phyloP scores from a whole-genome alignment of 306 rosid genomes.

The Rosa persica region DNA sequence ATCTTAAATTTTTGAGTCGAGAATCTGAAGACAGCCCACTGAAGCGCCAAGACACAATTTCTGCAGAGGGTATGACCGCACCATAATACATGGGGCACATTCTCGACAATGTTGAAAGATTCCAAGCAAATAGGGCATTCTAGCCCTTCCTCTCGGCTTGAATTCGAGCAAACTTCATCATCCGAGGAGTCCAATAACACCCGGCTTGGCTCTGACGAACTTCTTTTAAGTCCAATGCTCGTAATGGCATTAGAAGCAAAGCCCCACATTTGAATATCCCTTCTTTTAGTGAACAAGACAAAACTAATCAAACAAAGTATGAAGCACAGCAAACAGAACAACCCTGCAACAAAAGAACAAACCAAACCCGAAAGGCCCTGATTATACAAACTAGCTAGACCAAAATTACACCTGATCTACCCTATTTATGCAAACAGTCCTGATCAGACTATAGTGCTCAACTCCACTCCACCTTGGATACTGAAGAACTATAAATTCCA shows the following conservation, averaged over 20 bases:
- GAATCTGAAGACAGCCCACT: conserved; percentile 70
- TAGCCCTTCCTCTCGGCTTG: conserved; percentile 75
- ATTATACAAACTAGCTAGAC: background rate
- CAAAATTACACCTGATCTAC: background rate
- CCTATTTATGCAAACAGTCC: background rate
- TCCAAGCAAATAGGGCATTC: conserved; percentile 96
- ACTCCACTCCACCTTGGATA: background rate
- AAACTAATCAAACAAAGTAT: background rate
- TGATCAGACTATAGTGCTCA: background rate
- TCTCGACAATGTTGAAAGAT: conserved; percentile 93
- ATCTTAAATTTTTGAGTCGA: conserved; percentile 64
- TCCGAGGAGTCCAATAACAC: conserved; percentile 69
- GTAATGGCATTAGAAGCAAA: conserved; percentile 69
- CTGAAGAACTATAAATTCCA: background rate
- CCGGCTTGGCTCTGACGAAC: conserved; percentile 40
- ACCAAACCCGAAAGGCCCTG: background rate
- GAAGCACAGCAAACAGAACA: background rate
- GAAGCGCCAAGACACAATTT: conserved; percentile 88
- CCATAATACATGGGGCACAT: conserved; percentile 91
- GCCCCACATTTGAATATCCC: conserved; percentile 52
- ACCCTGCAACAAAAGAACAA: conserved; percentile 6
- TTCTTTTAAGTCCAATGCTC: conserved; percentile 63
- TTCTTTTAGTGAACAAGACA: background rate
- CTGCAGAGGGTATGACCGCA: conserved; percentile 93
- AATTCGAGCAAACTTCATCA: conserved; percentile 75